Base-by-base conservation (phyloP, 148 eudicot genomes). In the Camellia sinensis region DNA sequence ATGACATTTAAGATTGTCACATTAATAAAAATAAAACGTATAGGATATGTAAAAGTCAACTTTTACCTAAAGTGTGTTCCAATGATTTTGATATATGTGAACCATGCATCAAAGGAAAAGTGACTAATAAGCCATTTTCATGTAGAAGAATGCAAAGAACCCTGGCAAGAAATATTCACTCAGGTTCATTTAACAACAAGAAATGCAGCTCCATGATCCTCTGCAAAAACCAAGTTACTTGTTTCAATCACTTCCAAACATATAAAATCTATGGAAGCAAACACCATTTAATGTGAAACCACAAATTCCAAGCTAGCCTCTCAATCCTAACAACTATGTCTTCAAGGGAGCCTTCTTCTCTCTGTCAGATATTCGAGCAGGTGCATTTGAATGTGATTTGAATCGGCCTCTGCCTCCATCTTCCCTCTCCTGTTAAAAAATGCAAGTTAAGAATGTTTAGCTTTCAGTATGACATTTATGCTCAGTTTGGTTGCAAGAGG, bases 331-430 rank as follows among this genome's bases (percentile, higher is more conserved):
- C 14, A 29, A 13, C 63, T 73, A 83, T 43, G 84, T 84, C 87
- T 95, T 95, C 82, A 93, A 84, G n/a, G 99, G 99, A 50, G 98
- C 99, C 87, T 95, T 95, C 93, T 93, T 93, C 79, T 83, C 97
- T 87, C 97, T 82, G 84, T 96, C 98, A 56, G 97, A 85, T 80
- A 96, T 96, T 78, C 97, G 89, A 17, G 92, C 89, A 13, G 97
- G 97, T 48, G 85, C 98, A 75, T 82, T 92, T 52, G 98, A 84
- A 84, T 96, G 99, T 10, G 98, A 94, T 81, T 96, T 96, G 88
- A 96, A 96, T 78, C 99, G 91, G 2, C 99, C 99, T 84, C 89
- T 92, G 50, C 97, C 99, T 68, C 90, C 97, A 74, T 86, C 97
- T 29, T 94, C 99, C 86, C 75, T 94, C 81, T 92, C 99, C 97